These are phyloP conservation scores for Ophiocordyceps sinensis DNA, from an alignment of 2,329 filamentous ascomycete genomes.

Conservation along the genomic window DNA sequence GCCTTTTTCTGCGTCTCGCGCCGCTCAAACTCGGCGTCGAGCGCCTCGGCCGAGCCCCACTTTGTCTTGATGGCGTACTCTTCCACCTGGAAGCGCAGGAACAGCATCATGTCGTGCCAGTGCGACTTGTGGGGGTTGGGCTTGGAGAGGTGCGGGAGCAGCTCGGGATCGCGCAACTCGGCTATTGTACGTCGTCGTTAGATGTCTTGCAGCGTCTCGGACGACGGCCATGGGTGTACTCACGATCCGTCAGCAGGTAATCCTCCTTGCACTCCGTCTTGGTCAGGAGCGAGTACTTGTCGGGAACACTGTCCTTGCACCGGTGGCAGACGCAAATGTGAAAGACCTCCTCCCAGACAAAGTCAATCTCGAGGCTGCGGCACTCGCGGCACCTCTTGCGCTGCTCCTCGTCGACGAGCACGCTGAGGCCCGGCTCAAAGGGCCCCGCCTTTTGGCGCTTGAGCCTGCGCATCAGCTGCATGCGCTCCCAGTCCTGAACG, in stretches of 20 bases:
- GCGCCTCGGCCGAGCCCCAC: slow-evolving; percentile 75
- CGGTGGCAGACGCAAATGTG: slow-evolving; percentile 56
- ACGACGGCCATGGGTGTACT: slow-evolving; percentile 20
- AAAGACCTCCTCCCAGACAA: slow-evolving; percentile 84
- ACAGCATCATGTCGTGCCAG: slow-evolving; percentile 99
- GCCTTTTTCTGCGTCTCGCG: slow-evolving; percentile 68
- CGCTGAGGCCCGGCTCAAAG: slow-evolving; percentile 79
- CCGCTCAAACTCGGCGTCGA: slow-evolving; percentile 79
- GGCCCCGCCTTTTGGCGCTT: slow-evolving; percentile 63
- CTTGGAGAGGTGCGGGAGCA: slow-evolving; percentile 74
- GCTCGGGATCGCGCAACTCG: slow-evolving; percentile 75
- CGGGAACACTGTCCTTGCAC: slow-evolving; percentile 81
- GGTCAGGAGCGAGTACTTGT: slow-evolving; percentile 88
- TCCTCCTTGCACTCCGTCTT: slow-evolving; percentile 96
- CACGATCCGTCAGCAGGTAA: slow-evolving; percentile 84
- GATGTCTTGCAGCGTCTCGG: slow-evolving; percentile 1
- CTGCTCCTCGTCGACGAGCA: slow-evolving; percentile 45
- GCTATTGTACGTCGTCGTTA: slow-evolving; percentile 28
- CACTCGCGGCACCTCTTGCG: slow-evolving; percentile 77
- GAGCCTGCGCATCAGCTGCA: slow-evolving; percentile 60
- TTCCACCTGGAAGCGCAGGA: slow-evolving; percentile 84
- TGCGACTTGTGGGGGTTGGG: slow-evolving; percentile 93
- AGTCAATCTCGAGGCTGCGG: slow-evolving; percentile 74
- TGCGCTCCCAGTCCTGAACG: slow-evolving; percentile 76
- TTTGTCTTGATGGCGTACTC: slow-evolving; percentile 81